phyloP scores from a whole-genome alignment of 441 rosid genomes.

The Erodium texanum region DNA sequence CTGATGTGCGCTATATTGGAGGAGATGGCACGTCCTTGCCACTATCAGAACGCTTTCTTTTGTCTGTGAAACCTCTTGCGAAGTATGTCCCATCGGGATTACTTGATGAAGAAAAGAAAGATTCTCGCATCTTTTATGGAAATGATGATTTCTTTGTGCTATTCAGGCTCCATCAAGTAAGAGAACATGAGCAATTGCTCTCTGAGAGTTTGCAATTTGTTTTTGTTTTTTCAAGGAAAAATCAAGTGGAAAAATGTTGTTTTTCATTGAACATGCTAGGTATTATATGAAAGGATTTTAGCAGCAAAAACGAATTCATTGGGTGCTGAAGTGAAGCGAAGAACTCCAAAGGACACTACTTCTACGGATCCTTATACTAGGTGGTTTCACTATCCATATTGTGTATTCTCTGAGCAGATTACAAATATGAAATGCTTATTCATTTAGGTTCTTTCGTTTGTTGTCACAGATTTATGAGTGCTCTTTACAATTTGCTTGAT shows the following conservation, averaged over 20 bases:
- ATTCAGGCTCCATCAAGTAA: slow-evolving; percentile 96
- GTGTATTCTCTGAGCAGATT: slow-evolving; percentile 39
- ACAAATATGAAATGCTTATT: slow-evolving; percentile 8
- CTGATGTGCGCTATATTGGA: slow-evolving; percentile 76
- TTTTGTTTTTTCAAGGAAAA: slow-evolving; percentile 36
- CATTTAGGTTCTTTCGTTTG: slow-evolving; percentile 11
- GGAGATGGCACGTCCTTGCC: slow-evolving; percentile 56
- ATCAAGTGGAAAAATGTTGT: slow-evolving; percentile 34
- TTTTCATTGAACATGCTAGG: slow-evolving; percentile 37
- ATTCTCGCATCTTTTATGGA: slow-evolving; percentile 70
- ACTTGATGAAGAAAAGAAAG: slow-evolving; percentile 35
- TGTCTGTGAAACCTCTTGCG: slow-evolving; percentile 74
- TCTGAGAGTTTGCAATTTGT: slow-evolving; percentile 44
- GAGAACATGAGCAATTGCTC: slow-evolving; percentile 29
- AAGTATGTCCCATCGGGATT: slow-evolving; percentile 54
- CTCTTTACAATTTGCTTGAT: slow-evolving; percentile 87
- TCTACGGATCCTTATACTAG: slow-evolving; percentile 79
- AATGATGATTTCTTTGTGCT: slow-evolving; percentile 90
- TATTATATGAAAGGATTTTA: slow-evolving; percentile 71
- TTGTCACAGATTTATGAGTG: slow-evolving; percentile 81
- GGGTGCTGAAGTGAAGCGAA: slow-evolving; percentile 83
- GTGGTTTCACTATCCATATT: slow-evolving; percentile 38
- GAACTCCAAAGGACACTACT: slow-evolving; percentile 55
- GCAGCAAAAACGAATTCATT: slow-evolving; percentile 92
- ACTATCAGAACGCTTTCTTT: slow-evolving; percentile 54